Conservation (phyloP, 2,329 filamentous ascomycete genomes). For the Samsoniella hepiali region DNA sequence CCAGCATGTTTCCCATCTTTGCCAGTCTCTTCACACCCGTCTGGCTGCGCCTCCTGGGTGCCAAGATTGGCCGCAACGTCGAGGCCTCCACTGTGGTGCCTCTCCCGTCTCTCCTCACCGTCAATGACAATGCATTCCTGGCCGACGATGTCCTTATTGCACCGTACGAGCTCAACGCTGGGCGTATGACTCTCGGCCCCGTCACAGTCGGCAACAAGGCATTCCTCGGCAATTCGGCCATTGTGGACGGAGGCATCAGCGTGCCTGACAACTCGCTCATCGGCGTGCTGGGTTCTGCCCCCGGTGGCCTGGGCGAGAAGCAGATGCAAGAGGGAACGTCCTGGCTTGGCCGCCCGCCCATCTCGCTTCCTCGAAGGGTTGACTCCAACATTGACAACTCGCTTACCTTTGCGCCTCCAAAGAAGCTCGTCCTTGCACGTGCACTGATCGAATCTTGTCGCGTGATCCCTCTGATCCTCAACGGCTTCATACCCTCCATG, state of each 20-base stretch:
- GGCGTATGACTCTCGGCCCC: slow-evolving; percentile 20
- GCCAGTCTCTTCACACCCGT: slow-evolving; percentile 24
- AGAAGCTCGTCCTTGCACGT: slow-evolving; percentile 18
- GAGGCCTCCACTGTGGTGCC: slow-evolving; percentile 23
- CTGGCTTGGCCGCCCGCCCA: slow-evolving; percentile 25
- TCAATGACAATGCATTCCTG: slow-evolving; percentile 24
- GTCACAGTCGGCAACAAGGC: slow-evolving; percentile 20
- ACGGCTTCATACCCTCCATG: slow-evolving; percentile 12
- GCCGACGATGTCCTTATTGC: slow-evolving; percentile 24
- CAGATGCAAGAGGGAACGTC: slow-evolving; percentile 23
- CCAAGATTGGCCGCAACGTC: slow-evolving; percentile 22
- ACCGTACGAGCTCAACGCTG: slow-evolving; percentile 21
- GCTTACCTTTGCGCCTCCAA: slow-evolving; percentile 23
- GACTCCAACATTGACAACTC: slow-evolving; percentile 20
- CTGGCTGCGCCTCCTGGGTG: slow-evolving; percentile 23
- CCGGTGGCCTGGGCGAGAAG: slow-evolving; percentile 12
- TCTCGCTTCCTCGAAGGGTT: slow-evolving; percentile 21
- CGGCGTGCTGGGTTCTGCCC: slow-evolving; percentile 23
- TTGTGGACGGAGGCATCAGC: slow-evolving; percentile 20
- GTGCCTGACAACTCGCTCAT: slow-evolving; percentile 22
- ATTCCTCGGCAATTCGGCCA: slow-evolving; percentile 25
- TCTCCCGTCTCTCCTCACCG: slow-evolving; percentile 22
- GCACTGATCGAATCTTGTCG: slow-evolving; percentile 23
- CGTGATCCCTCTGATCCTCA: slow-evolving; percentile 21
- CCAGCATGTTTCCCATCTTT: slow-evolving; percentile 22